Base-by-base conservation (phyloP, 352 stramenopile genomes). In the Pythium phragmiticola region DNA sequence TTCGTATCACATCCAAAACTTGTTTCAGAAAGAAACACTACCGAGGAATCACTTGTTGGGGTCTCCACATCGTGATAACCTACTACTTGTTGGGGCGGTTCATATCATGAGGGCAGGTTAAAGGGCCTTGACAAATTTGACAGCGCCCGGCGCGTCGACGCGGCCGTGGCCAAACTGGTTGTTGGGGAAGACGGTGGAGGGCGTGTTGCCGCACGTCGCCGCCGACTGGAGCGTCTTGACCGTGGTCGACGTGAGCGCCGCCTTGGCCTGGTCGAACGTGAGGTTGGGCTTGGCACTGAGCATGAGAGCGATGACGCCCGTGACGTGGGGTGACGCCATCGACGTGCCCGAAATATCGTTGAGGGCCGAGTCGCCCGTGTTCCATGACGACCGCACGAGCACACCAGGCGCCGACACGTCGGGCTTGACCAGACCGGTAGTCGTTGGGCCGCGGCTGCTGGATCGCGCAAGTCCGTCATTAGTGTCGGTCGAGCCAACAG, bases 141-240 rank as follows among this genome's bases (percentile, higher is more conserved):
- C 8, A 5, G 61, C 61, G 7, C 37, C 50, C 21, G 39, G 13
- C 26, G 52, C 62, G 65, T 78, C 62, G 28, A 78, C 60, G 51
- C 68, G 71, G 37, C 71, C 71, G 34, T 70, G 63, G 37, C 67
- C 67, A 26, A 66, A 73, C 28, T 67, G 56, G 61, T 75, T 77
- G 62, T 75, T 78, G 21, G 67, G 71, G 17, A 50, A 73, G 19
- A 17, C 13, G 9, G 23, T 57, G 34, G 69, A 55, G 30, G 53
- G 16, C 14, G 65, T 65, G 46, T n/a, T 50, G 46, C 64, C 71
- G 52, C 71, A 78, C 12, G 62, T 68, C 14, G 34, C 62, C 7
- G n/a, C 41, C 7, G 54, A 37, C 16, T 34, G 2, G n/a, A 60
- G 34, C 39, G 5, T 49, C 14, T n/a, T 21, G 11, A 33, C 23